Conservation (phyloP, 805 yeast species). For the Zygosaccharomyces pseudorouxii region DNA sequence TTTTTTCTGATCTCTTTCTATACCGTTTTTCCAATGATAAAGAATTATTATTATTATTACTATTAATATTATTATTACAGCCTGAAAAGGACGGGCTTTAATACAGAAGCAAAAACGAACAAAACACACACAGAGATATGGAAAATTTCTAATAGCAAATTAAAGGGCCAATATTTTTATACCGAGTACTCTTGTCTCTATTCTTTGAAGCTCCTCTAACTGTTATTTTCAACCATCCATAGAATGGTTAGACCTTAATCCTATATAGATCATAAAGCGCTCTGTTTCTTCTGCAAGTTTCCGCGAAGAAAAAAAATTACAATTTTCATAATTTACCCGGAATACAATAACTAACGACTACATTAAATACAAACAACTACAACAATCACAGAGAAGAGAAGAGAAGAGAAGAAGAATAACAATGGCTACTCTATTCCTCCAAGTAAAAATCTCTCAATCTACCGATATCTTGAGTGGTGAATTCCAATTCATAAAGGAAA, state of each 20-base stretch:
- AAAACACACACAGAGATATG: neutral
- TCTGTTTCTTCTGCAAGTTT: constrained; percentile 3
- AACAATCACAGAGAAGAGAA: neutral
- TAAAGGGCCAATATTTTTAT: too few species aligned
- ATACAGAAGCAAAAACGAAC: neutral
- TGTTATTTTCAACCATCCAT: neutral
- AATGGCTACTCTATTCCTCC: constrained; percentile 8
- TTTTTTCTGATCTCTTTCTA: neutral
- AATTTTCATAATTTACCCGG: constrained; percentile 1
- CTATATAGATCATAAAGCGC: constrained; percentile 3
- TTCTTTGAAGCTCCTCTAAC: neutral
- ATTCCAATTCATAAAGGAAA: constrained; percentile 40
- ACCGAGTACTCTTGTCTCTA: too few species aligned
- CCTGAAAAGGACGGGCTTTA: neutral
- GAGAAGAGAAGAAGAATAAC: neutral
- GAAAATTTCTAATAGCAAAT: neutral
- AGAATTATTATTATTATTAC: constrained; percentile 1
- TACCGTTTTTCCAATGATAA: neutral
- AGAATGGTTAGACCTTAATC: neutral
- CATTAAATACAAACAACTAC: neutral
- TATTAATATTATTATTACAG: constrained; percentile 1
- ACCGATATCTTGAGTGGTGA: constrained; percentile 43
- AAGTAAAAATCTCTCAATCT: constrained; percentile 35
- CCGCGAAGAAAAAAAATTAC: neutral
- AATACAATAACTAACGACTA: neutral